Evolutionary conservation across 139 green algal genomes (phyloP), one percentile per base, ranked within the genome.

Genomic region (Nannochloris sp.): DNA sequence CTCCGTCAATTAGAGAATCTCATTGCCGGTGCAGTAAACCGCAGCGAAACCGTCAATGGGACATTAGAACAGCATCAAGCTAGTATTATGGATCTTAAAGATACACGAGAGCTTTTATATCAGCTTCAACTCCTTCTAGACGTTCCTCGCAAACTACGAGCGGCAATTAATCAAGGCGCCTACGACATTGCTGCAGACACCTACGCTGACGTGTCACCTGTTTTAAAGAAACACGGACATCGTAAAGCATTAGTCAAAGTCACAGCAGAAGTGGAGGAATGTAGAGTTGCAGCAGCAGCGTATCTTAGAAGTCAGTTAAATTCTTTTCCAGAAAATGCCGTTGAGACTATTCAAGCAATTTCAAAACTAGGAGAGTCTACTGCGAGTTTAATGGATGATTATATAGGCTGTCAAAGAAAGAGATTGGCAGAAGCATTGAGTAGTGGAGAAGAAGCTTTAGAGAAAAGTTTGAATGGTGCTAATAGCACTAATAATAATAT

Each of bases 71-170:
- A 70, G 46, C 81, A 87, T n/a, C 72, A 87, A 23, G 72, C 90
- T 31, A 63, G 83, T 19, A 91, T 97, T 45, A 85, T 96, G 72
- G 81, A 96, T 59, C 85, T 97, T 13, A 88, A 88, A 45, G 67
- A 86, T 27, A 83, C 92, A 35, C 74, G 85, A 30, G 30, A 42
- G 13, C 70, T 97, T 55, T 73, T 97, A 33, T 72, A 73, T 47
- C 95, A 95, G 74, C 81, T 97, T 30, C 63, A 90, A 71, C 71
- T 69, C 1, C 76, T 94, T 46, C 88, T 90, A 72, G 81, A 93
- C 31, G 78, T 92, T 56, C 83, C 88, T 4, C 64, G 61, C 29
- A 84, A 76, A 64, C 81, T 95, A 67, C 61, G 73, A 0, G 78
- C 72, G 7, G 84, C 82, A 4, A 35, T 89, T 5, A 83, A 91